These are phyloP conservation scores for Microsporum audouinii DNA, from an alignment of 2,329 filamentous ascomycete genomes.

Conservation along the genomic window DNA sequence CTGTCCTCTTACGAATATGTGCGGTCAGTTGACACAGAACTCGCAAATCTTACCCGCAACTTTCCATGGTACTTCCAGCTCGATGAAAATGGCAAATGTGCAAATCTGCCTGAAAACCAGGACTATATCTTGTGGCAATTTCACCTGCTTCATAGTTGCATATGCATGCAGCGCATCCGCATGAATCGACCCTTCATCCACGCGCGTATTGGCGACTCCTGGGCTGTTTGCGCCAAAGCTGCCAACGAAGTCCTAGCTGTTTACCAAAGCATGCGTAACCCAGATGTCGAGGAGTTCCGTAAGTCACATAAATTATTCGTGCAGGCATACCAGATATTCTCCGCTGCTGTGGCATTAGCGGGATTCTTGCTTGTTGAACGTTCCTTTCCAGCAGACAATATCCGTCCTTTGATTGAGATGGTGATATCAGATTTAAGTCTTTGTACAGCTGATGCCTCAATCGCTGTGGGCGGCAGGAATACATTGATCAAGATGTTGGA, in stretches of 20 bases:
- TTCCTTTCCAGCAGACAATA: slow-evolving; percentile 17
- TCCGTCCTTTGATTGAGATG: slow-evolving; percentile 19
- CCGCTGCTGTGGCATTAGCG: slow-evolving; percentile 20
- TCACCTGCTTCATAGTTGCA: slow-evolving; percentile 19
- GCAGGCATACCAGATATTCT: slow-evolving; percentile 21
- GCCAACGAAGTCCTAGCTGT: slow-evolving; percentile 19
- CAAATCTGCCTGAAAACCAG: slow-evolving; percentile 11
- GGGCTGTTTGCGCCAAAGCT: slow-evolving; percentile 17
- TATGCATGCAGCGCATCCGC: slow-evolving; percentile 21
- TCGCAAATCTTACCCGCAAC: slow-evolving; percentile 14
- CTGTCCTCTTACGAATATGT: slow-evolving; percentile 18
- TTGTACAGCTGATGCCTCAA: slow-evolving; percentile 14
- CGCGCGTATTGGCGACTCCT: slow-evolving; percentile 16
- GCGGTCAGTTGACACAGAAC: slow-evolving; percentile 16
- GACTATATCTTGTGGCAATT: slow-evolving; percentile 20
- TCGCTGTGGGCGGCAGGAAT: slow-evolving; percentile 17
- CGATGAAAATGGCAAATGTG: slow-evolving; percentile 9
- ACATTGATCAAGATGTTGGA: slow-evolving; percentile 20
- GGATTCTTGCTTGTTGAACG: slow-evolving; percentile 21
- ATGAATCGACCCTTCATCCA: slow-evolving; percentile 20
- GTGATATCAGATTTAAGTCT: slow-evolving; percentile 18
- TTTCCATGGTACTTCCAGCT: slow-evolving; percentile 21
- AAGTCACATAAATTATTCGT: slow-evolving; percentile 17
- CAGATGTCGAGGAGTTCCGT: slow-evolving; percentile 15
- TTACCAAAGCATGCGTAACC: slow-evolving; percentile 18